Base-by-base conservation (phyloP, 129 eudicot genomes). In the Flaveria trinervia region DNA sequence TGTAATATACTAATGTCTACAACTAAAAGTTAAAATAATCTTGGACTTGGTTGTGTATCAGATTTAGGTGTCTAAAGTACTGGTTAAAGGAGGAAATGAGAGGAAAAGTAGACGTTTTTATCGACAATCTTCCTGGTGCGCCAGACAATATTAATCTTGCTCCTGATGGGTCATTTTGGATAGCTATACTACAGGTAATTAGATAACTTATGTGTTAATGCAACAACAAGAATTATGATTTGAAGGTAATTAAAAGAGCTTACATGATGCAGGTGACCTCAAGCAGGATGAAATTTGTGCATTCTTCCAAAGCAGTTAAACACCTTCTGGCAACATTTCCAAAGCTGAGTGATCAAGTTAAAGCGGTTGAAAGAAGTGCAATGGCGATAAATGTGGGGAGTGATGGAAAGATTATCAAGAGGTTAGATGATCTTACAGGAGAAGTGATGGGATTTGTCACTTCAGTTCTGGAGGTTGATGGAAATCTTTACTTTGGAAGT, bases 131-230 rank as follows among this genome's bases (percentile, higher is more conserved):
- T 81, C 96, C 96, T 33, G 92, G 95, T n/a, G 83, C 41, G 36
- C 98, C 98, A 1, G 96, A 93, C 67, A 93, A 93, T 88, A 90
- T 93, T 68, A 88, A 93, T 49, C 85, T 85, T 73, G 98, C 98
- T 73, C 98, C 98, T 9, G 96, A 93, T 78, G 96, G 98, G 30
- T 86, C 98, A n/a, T 90, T 81, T 43, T 93, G 96, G 98, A 82
- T 93, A 15, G 94, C 98, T 17, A 17, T 93, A 73, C 14, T 88
- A 48, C 81, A 86, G 91, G 98, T 86, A 80, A 16, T 14, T 57
- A 68, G 39, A 66, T 57, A 36, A 39, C 13, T 9, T 5, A 26
- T 61, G 1, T 44, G 1, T 1, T 1, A 48, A 5, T 7, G 26
- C 4, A 36, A 39, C 17, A 52, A 49, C 1, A 62, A 5, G 14